phyloP scores from a whole-genome alignment of 768 basidiomycete species.

The Dendrothele bispora region DNA sequence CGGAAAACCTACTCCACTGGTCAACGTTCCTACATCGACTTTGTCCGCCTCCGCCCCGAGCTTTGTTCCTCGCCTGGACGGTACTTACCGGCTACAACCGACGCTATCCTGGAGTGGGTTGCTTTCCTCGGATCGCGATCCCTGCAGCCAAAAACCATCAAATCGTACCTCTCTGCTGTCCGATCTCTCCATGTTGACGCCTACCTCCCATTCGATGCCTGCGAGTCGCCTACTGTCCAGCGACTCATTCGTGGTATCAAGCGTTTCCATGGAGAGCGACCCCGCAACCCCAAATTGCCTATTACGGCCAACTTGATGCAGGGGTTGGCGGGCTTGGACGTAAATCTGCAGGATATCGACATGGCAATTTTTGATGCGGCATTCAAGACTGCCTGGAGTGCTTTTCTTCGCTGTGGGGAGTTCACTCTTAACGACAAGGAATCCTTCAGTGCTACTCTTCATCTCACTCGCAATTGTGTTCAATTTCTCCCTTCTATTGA shows the following conservation, averaged over 20 bases:
- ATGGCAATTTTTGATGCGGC: constrained; percentile 11
- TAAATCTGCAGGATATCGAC: not conserved
- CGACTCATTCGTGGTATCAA: constrained; percentile 32
- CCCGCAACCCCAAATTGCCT: constrained; percentile 22
- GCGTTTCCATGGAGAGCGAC: constrained; percentile 21
- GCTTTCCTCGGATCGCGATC: constrained; percentile 5
- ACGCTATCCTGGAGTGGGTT: constrained; percentile 12
- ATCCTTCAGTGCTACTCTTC: constrained; percentile 7
- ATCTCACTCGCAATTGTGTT: constrained; percentile 11
- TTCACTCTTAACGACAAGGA: constrained; percentile 10
- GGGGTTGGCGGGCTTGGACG: not conserved
- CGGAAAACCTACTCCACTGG: constrained; percentile 27
- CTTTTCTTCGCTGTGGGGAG: constrained; percentile 11
- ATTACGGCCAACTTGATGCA: constrained; percentile 12
- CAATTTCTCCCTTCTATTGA: constrained; percentile 5
- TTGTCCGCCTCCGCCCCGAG: constrained; percentile 12
- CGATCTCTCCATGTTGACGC: constrained; percentile 28
- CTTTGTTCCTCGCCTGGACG: constrained; percentile 2
- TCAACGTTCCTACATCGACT: constrained; percentile 28
- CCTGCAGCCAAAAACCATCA: constrained; percentile 8
- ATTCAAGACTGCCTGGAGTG: constrained; percentile 11
- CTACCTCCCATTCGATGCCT: constrained; percentile 21
- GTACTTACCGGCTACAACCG: constrained; percentile 9
- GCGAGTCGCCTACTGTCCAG: constrained; percentile 23
- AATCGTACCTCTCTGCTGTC: constrained; percentile 19